Evolutionary conservation across 1,139 yeast species (phyloP), one percentile per base, ranked within the genome.

Genomic region (Blastobotrys serpentis): DNA sequence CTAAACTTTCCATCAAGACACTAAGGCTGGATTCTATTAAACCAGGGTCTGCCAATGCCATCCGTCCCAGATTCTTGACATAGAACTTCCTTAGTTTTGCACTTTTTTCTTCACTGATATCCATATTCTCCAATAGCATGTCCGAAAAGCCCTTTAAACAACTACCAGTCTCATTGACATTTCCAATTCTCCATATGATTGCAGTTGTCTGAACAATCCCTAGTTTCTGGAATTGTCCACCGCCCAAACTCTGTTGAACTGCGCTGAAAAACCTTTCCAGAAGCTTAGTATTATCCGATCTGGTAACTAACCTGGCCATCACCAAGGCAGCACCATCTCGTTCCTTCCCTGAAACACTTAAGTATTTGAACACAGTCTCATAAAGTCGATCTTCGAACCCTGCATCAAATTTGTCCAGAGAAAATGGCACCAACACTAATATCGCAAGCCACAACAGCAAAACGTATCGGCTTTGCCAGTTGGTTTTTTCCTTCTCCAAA

Each of bases 371-470:
- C 2, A 76, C 74, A 6, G 74, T 55, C 0, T 57, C 44, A 48
- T 69, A 73, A 0, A 86, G 58, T 5, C 65, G 47, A 0, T 55
- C 47, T 1, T 74, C 68, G 10, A 79, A 54, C 16, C 38, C 21
- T 3, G 65, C 62, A 0, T 57, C 53, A 40, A 84, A 68, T 0
- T 68, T 60, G 0, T 63, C 66, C 39, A 89, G 69, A 2, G 77
- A 74, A 60, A 89, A 89, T 0, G 98, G 97, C 0, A 82, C 81
- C 30, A 86, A 67, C 0, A 81, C 77, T 16, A 88, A 67, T 23
- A 83, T 79, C 0, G 85, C 76, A 13, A 87, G 69, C 96, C 96
- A 89, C 5, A 86, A 68, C n/a, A 88, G 66, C 40, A 82, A 63
- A 2, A 82, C 64, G 56, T 79, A 86, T 8, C 73, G 63, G 44